These are phyloP conservation scores for Phytophthora cactorum DNA, from an alignment of 352 stramenopile species.

Conservation along the genomic window DNA sequence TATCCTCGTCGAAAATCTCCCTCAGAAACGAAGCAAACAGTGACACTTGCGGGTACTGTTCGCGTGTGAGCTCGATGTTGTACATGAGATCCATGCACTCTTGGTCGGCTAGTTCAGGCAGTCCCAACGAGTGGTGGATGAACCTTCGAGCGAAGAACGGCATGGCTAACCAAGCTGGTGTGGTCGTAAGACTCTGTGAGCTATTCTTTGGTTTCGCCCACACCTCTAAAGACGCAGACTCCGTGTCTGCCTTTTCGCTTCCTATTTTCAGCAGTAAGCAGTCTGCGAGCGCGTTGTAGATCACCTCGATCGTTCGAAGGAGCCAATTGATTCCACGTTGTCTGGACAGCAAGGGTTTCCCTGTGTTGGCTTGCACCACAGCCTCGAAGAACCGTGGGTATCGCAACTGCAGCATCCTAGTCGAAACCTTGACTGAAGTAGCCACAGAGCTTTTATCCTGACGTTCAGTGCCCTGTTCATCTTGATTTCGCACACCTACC, in stretches of 20 bases:
- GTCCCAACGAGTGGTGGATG: conserved; percentile 56
- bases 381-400: conserved; percentile 62
- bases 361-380: conserved; percentile 26
- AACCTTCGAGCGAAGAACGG: conserved; percentile 62
- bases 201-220: conserved; percentile 1
- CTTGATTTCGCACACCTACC: conserved; percentile 28
- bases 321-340: conserved; percentile 68
- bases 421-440: conserved; percentile 26
- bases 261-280: no score
- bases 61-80: conserved; percentile 59
- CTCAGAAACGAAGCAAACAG: conserved; percentile 72
- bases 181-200: background rate
- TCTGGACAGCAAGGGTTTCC: conserved; percentile 28
- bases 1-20: conserved; percentile 73
- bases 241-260: background rate
- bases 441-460: background rate
- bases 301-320: conserved; percentile 60
- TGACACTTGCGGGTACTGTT: conserved; percentile 53
- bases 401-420: conserved; percentile 40
- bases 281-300: conserved; percentile 65
- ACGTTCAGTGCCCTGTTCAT: conserved; percentile 18
- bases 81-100: conserved; percentile 76
- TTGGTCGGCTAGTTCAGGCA: conserved; percentile 66
- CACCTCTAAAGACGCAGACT: background rate
- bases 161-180: conserved; percentile 47